Evolutionary conservation across 129 eudicot species (phyloP).

Genomic region (Flaveria brownii): DNA sequence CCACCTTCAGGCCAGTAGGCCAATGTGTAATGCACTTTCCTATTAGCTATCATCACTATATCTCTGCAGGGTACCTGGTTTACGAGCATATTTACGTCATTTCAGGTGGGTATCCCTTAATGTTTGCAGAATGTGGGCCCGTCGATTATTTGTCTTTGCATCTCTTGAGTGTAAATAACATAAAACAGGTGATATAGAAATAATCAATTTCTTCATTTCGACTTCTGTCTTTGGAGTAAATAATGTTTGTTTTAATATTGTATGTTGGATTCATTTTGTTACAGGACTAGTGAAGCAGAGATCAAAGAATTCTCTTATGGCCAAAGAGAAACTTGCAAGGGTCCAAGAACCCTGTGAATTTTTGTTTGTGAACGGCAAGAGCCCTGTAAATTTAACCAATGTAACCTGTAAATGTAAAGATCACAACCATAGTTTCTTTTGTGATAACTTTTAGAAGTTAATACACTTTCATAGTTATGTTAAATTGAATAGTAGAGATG

Average conservation of each 20-base stretch:
- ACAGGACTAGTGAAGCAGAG: background rate
- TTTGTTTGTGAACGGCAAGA: background rate
- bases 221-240: background rate
- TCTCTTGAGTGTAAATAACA: background rate
- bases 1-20: background rate
- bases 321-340: background rate
- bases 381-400: background rate
- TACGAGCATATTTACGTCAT: background rate
- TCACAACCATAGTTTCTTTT: no score
- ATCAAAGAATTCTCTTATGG: background rate
- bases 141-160: background rate
- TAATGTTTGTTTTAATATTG: background rate
- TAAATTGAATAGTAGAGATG: no score
- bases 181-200: background rate
- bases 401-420: no score
- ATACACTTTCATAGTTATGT: no score
- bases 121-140: background rate
- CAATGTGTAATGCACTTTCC: background rate
- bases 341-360: background rate
- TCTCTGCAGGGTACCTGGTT: background rate
- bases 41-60: background rate
- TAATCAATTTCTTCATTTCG: background rate
- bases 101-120: background rate
- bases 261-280: background rate
- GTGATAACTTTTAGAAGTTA: no score